Evolutionary conservation across 2,329 filamentous ascomycete species (phyloP).

Genomic region (Colletotrichum horii): DNA sequence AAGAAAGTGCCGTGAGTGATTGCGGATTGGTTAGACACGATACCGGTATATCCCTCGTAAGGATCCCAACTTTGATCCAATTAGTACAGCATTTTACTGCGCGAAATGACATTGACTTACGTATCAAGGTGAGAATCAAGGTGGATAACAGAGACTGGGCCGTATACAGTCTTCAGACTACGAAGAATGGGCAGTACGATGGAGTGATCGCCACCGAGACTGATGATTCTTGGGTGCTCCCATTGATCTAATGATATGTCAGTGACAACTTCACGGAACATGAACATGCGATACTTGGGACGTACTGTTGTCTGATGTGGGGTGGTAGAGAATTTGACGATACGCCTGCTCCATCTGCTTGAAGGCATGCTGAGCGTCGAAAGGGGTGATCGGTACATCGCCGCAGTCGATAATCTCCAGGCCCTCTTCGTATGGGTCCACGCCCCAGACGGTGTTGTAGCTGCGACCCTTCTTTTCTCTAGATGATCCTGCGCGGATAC

Average conservation of each 20-base stretch:
- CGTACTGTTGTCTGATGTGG: background rate
- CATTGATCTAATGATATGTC: background rate
- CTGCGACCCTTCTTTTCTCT: slow-evolving; percentile 67
- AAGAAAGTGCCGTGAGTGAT: slow-evolving; percentile 94
- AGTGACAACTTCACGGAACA: background rate
- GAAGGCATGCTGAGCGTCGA: slow-evolving; percentile 83
- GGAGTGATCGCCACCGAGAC: background rate
- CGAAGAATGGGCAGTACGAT: background rate
- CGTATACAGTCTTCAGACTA: background rate
- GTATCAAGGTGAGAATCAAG: background rate
- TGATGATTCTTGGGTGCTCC: background rate
- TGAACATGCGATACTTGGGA: background rate
- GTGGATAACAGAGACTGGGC: background rate
- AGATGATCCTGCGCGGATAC: slow-evolving; percentile 81
- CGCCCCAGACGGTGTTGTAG: slow-evolving; percentile 6
- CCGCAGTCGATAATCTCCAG: slow-evolving; percentile 42
- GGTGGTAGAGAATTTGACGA: slow-evolving; percentile 19
- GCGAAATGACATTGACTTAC: background rate
- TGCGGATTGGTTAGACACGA: slow-evolving; percentile 35
- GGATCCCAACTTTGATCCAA: background rate
- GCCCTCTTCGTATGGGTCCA: background rate
- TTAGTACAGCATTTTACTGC: background rate
- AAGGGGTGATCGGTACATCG: slow-evolving; percentile 52
- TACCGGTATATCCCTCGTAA: background rate
- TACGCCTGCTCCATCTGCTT: slow-evolving; percentile 85